Conservation (phyloP, 2,329 filamentous ascomycete species). For the Cytospora piceae region DNA sequence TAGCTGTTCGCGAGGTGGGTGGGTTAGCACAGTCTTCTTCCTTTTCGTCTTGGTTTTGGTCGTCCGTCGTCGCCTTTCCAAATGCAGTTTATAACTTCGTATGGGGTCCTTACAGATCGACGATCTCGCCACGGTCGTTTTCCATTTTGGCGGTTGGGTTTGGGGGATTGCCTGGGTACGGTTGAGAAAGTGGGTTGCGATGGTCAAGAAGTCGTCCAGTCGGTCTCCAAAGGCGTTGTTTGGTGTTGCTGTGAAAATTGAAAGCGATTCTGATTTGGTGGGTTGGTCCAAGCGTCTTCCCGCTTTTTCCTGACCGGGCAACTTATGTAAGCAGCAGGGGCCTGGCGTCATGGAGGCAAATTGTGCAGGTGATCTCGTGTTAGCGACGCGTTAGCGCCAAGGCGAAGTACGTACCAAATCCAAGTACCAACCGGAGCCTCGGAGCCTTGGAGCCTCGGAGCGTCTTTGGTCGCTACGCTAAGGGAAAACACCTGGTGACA, state of each 20-base stretch:
- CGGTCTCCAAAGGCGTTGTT: conserved; percentile 28
- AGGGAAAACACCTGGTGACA: background rate
- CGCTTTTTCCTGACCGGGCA: conserved; percentile 16
- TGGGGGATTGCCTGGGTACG: conserved; percentile 39
- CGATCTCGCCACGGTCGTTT: conserved; percentile 97
- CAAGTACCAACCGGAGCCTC: background rate
- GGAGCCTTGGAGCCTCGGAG: too few species aligned
- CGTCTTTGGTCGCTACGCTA: too few species aligned
- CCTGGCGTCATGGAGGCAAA: background rate
- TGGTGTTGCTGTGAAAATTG: conserved; percentile 25
- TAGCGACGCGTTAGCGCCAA: conserved; percentile 20
- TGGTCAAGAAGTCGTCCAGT: conserved; percentile 39
- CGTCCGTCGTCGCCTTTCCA: conserved; percentile 20
- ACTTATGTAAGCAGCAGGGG: background rate
- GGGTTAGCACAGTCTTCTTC: conserved; percentile 36
- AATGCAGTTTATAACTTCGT: conserved; percentile 5
- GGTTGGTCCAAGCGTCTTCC: conserved; percentile 27
- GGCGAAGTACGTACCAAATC: background rate
- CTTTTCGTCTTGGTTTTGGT: background rate
- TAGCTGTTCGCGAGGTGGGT: conserved; percentile 61
- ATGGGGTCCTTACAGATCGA: conserved; percentile 80
- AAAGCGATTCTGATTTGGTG: conserved; percentile 26
- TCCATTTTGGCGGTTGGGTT: conserved; percentile 76
- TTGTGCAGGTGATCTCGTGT: conserved; percentile 9
- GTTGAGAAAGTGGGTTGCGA: conserved; percentile 39